Evolutionary conservation across 2,329 filamentous ascomycete genomes (phyloP).

Genomic region (Knoxdaviesia capensis): DNA sequence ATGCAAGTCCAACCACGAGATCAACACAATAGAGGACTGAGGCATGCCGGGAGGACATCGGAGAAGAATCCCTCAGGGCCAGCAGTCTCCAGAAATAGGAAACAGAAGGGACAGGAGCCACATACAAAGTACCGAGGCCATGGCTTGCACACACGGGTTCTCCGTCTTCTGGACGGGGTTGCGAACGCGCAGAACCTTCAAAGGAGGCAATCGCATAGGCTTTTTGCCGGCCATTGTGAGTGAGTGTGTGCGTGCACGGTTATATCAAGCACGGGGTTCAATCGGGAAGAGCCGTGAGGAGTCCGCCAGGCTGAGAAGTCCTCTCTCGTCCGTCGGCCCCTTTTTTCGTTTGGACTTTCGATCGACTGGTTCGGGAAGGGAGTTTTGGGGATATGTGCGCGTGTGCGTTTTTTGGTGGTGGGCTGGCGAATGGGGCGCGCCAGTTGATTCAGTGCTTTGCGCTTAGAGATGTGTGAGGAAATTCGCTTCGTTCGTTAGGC

Average conservation of each 20-base stretch:
- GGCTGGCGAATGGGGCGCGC: too few species aligned
- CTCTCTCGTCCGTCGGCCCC: too few species aligned
- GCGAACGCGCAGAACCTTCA: conserved; percentile 32
- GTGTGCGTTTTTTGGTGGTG: not conserved
- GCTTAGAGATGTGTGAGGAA: too few species aligned
- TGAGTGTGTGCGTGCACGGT: not conserved
- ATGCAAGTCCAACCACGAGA: conserved; percentile 1
- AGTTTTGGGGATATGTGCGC: not conserved
- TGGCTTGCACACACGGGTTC: conserved; percentile 33
- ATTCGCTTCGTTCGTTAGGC: too few species aligned
- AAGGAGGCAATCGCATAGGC: conserved; percentile 35
- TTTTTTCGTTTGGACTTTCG: too few species aligned
- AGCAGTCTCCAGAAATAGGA: too few species aligned
- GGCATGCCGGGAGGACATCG: not conserved
- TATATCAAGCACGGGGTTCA: not conserved
- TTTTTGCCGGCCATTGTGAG: conserved; percentile 24
- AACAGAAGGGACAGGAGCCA: conserved; percentile 2
- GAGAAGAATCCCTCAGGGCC: too few species aligned
- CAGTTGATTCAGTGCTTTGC: too few species aligned
- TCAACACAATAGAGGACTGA: conserved; percentile 6
- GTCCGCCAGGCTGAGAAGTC: too few species aligned
- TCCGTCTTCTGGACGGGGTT: conserved; percentile 26
- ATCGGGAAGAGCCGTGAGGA: not conserved
- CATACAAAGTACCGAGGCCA: conserved; percentile 36
- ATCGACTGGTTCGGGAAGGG: not conserved